Evolutionary conservation across 2,329 filamentous ascomycete species (phyloP).

Genomic region (Curvularia eragrostidis): DNA sequence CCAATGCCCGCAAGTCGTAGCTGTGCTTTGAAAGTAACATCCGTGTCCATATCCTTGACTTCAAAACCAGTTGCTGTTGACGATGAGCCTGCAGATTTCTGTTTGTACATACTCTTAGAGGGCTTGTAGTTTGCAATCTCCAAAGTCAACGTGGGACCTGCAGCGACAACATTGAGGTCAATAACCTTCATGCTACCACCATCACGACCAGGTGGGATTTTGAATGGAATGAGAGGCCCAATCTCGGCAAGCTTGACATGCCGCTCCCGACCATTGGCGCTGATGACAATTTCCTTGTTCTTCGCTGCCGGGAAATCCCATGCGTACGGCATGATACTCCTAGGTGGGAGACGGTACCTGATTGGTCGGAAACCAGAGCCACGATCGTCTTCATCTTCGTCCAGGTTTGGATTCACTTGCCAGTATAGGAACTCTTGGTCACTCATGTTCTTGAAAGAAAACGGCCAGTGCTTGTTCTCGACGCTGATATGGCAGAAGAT

Average conservation of each 20-base stretch:
- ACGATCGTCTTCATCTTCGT: conserved; percentile 85
- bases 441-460: conserved; percentile 98
- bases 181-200: conserved; percentile 79
- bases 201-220: conserved; percentile 72
- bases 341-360: conserved; percentile 85
- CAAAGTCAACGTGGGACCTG: conserved; percentile 92
- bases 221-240: conserved; percentile 94
- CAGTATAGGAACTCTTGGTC: conserved; percentile 97
- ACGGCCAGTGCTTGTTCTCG: conserved; percentile 96
- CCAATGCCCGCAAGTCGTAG: conserved; percentile 89
- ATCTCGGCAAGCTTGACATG: conserved; percentile 97
- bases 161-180: conserved; percentile 93
- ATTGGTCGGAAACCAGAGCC: conserved; percentile 90
- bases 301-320: conserved; percentile 99
- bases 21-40: conserved; percentile 87
- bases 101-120: conserved; percentile 89
- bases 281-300: conserved; percentile 88
- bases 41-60: conserved; percentile 88
- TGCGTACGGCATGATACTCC: conserved; percentile 99
- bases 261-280: conserved; percentile 77
- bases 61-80: conserved; percentile 78
- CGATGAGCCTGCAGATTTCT: conserved; percentile 65
- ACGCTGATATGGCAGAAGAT: conserved; percentile 90
- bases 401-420: conserved; percentile 90
- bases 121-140: conserved; percentile 93